These are phyloP conservation scores for Pichia sp. DNA, from an alignment of 1,139 yeast genomes.

Conservation along the genomic window DNA sequence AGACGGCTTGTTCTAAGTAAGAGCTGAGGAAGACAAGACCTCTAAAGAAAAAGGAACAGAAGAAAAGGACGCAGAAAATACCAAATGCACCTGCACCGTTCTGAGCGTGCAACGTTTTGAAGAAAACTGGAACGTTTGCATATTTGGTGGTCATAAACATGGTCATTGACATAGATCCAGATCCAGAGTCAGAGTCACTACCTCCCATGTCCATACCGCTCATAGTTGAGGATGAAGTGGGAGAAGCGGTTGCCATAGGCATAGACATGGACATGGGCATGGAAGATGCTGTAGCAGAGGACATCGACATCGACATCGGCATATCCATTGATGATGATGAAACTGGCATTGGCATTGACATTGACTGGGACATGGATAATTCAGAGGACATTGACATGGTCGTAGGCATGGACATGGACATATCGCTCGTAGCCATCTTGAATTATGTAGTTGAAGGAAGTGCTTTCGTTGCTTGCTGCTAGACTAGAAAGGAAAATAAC, in stretches of 20 bases:
- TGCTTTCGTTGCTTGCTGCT: too few species aligned
- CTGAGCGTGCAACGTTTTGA: constrained; percentile 44
- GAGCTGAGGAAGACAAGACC: constrained; percentile 51
- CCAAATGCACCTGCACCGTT: constrained; percentile 63
- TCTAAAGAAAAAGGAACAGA: constrained; percentile 49
- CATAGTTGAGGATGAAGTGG: too few species aligned
- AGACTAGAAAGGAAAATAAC: too few species aligned
- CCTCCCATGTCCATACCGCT: constrained; percentile 11
- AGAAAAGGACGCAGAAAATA: constrained; percentile 54
- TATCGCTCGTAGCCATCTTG: too few species aligned
- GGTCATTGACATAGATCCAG: constrained; percentile 36
- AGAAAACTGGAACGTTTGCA: constrained; percentile 53
- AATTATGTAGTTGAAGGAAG: too few species aligned
- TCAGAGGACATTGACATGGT: too few species aligned
- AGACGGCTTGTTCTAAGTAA: constrained; percentile 61
- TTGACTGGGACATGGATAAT: too few species aligned
- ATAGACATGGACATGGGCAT: too few species aligned
- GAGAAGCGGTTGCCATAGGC: too few species aligned
- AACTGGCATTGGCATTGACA: too few species aligned
- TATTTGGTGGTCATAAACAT: constrained; percentile 47
- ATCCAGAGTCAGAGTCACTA: background rate
- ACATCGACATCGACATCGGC: constrained; percentile 1
- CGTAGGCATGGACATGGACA: too few species aligned
- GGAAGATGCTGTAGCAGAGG: too few species aligned
- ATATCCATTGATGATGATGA: constrained; percentile 15